Percentiles rank a stretch among this genome's conserved stretches.
These are phyloP conservation scores for Magnolia sinica DNA, from an alignment of 164 flowering plant genomes.

Conservation along the genomic window DNA sequence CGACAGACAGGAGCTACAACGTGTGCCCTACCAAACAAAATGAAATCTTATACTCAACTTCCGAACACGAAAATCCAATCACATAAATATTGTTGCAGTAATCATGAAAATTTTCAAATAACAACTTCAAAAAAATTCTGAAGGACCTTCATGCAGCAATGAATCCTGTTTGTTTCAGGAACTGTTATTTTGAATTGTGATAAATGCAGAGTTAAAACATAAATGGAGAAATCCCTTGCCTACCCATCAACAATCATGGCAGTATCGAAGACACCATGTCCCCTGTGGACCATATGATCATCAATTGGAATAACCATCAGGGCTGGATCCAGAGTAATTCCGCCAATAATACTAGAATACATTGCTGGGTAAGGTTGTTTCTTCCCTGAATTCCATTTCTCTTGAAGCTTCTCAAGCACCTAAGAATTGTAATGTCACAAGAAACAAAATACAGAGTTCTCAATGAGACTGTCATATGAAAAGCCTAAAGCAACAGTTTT, in stretches of 20 bases:
- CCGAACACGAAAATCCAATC: too few species aligned
- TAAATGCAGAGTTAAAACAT: too few species aligned
- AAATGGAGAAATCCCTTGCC: not conserved
- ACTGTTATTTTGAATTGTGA: not conserved
- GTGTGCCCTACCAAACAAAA: too few species aligned
- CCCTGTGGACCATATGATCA: conserved; percentile 97
- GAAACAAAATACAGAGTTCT: not conserved
- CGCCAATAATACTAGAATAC: conserved; percentile 80
- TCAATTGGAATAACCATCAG: conserved; percentile 90
- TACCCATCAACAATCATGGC: conserved; percentile 77
- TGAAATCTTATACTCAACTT: too few species aligned
- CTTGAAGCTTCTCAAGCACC: conserved; percentile 70
- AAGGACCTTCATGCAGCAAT: too few species aligned
- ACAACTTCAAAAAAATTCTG: too few species aligned
- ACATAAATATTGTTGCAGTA: too few species aligned
- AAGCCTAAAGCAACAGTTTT: too few species aligned
- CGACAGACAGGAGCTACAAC: too few species aligned
- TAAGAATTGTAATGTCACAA: conserved; percentile 16
- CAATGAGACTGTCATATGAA: too few species aligned
- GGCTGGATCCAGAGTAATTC: conserved; percentile 77
- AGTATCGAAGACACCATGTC: conserved; percentile 93
- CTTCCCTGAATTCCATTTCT: conserved; percentile 49
- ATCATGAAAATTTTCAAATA: too few species aligned
- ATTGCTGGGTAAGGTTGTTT: conserved; percentile 77
- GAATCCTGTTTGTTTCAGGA: not conserved